Percentiles rank a stretch among this genome's conserved stretches.
phyloP scores from a whole-genome alignment of 2,329 filamentous ascomycete genomes.

The Biscogniauxia marginata region DNA sequence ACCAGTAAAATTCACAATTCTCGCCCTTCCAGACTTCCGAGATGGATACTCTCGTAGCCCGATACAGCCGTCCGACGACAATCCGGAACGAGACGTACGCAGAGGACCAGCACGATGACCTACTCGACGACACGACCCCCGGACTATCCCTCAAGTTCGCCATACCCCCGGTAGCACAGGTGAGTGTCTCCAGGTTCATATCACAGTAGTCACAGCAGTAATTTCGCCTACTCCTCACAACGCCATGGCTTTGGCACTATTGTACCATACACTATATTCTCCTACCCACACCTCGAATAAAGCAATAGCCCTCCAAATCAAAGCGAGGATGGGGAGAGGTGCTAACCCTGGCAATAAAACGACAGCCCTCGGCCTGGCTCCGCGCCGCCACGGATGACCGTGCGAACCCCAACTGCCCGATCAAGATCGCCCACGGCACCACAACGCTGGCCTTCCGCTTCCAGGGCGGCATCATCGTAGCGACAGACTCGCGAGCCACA shows the following conservation, averaged over 20 bases:
- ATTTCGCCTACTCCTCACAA: no score
- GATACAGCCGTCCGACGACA: slow-evolving; percentile 79
- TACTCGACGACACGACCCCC: slow-evolving; percentile 67
- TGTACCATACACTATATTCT: no score
- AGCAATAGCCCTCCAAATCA: no score
- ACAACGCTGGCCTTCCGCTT: slow-evolving; percentile 98
- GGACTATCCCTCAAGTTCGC: slow-evolving; percentile 89
- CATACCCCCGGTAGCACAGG: slow-evolving; percentile 88
- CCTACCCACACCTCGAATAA: no score
- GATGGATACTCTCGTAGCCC: slow-evolving; percentile 93
- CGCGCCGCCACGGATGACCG: slow-evolving; percentile 96
- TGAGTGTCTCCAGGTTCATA: slow-evolving; percentile 43
- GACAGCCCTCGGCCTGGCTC: slow-evolving; percentile 85
- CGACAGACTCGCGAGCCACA: slow-evolving; percentile 94
- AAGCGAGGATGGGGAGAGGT: no score
- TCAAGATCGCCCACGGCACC: slow-evolving; percentile 99
- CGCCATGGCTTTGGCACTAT: no score
- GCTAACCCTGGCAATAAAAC: slow-evolving; percentile 8
- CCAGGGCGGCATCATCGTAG: slow-evolving; percentile 96
- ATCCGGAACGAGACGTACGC: slow-evolving; percentile 69
- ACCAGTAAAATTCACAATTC: background rate
- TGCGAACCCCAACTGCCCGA: slow-evolving; percentile 93
- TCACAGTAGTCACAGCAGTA: background rate
- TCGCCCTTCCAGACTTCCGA: slow-evolving; percentile 18
- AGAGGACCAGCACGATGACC: slow-evolving; percentile 72